Evolutionary conservation across 2,329 filamentous ascomycete species (phyloP).

Genomic region (Geosmithia morbida): DNA sequence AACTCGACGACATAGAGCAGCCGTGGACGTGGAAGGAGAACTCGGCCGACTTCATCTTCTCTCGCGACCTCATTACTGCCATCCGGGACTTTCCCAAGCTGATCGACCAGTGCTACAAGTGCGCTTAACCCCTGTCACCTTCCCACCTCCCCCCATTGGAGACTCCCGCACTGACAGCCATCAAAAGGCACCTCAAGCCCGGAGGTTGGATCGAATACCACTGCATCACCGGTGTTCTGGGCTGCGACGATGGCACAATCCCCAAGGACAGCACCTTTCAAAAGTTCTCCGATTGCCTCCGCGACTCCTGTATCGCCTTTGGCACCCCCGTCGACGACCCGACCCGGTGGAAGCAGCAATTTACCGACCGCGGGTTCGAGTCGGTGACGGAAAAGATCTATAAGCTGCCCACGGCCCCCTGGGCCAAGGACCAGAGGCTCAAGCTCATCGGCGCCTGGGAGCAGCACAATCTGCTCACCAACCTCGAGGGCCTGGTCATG

Average conservation of each 20-base stretch:
- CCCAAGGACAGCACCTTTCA: background rate
- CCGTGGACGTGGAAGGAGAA: background rate
- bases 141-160: no score
- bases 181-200: background rate
- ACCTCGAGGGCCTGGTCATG: background rate
- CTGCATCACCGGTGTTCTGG: background rate
- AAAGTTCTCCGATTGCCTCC: background rate
- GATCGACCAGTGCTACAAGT: background rate
- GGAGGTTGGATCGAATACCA: background rate
- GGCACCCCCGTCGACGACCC: background rate
- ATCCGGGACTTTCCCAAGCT: background rate
- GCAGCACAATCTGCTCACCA: background rate
- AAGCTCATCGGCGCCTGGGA: background rate
- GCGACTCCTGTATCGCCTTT: background rate
- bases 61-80: background rate
- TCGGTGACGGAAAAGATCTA: background rate
- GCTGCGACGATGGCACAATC: background rate
- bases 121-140: no score
- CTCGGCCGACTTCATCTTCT: background rate
- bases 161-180: no score
- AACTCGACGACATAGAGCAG: background rate
- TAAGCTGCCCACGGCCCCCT: background rate
- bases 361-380: background rate
- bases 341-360: background rate
- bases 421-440: background rate